These are phyloP conservation scores for Haematococcus sp. DNA, from an alignment of 139 green algal species.

Conservation along the genomic window DNA sequence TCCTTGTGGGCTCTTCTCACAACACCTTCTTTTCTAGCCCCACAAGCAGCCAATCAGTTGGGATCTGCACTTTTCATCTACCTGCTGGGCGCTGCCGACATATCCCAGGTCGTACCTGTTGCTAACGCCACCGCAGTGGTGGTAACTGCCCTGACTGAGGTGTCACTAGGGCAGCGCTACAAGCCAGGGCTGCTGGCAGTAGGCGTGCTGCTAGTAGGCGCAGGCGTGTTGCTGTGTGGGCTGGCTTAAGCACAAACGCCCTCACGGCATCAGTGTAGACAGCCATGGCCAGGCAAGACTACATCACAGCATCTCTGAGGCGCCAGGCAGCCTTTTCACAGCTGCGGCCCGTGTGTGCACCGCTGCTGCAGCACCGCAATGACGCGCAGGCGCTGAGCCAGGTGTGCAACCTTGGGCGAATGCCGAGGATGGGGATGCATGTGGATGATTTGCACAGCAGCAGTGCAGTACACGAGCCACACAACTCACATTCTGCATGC, in stretches of 20 bases:
- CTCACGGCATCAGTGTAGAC: background rate
- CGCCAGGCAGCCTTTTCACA: conserved; percentile 39
- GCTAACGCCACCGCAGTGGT: conserved; percentile 69
- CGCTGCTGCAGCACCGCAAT: conserved; percentile 48
- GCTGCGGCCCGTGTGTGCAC: conserved; percentile 61
- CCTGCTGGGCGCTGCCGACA: conserved; percentile 39
- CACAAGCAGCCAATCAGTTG: conserved; percentile 41
- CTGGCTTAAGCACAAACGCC: background rate
- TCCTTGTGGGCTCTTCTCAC: background rate
- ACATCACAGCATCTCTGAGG: background rate
- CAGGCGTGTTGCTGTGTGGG: background rate
- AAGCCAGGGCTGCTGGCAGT: conserved; percentile 36
- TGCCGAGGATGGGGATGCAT: too few relatives aligned
- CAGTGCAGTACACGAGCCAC: too few relatives aligned
- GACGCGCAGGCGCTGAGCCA: conserved; percentile 29
- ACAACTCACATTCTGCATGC: too few relatives aligned
- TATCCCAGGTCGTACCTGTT: conserved; percentile 56
- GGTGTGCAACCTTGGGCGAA: background rate
- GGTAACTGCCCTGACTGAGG: conserved; percentile 60
- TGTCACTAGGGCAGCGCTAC: conserved; percentile 58
- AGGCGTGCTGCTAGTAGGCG: conserved; percentile 64
- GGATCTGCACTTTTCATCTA: conserved; percentile 54
- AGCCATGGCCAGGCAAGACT: background rate
- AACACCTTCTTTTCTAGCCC: background rate
- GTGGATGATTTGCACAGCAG: too few relatives aligned